Percentiles rank a stretch among this genome's conserved stretches.
Conservation (phyloP, 164 flowering plant genomes). For the Santalum album region DNA sequence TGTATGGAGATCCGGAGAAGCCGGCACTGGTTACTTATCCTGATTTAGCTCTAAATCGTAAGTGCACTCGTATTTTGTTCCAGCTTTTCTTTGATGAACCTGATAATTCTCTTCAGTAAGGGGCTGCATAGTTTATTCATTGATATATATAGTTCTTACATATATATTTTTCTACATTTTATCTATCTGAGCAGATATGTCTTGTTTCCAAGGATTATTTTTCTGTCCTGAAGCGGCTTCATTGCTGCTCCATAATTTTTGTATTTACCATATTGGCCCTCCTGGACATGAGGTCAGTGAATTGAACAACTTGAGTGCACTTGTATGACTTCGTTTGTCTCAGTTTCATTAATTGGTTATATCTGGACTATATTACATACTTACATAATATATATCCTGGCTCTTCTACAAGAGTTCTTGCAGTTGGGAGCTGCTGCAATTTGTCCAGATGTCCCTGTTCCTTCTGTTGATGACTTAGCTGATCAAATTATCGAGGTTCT, state of each 20-base stretch:
- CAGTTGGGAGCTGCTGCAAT: conserved; percentile 73
- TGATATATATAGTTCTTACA: neutral
- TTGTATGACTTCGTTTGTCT: neutral
- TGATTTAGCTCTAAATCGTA: conserved; percentile 86
- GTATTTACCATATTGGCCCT: conserved; percentile 80
- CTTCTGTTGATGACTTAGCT: conserved; percentile 54
- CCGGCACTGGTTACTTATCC: conserved; percentile 91
- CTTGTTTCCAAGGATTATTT: conserved; percentile 85
- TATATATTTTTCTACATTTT: conserved; percentile 1
- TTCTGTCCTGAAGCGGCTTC: conserved; percentile 85
- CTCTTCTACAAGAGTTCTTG: conserved; percentile 48
- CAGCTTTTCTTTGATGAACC: conserved; percentile 1
- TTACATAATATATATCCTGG: conserved; percentile 18
- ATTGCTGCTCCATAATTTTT: conserved; percentile 77
- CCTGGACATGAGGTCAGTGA: conserved; percentile 85
- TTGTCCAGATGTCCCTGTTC: conserved; percentile 34
- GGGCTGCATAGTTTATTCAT: neutral
- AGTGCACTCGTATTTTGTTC: conserved; percentile 14
- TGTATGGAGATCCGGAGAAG: conserved; percentile 80
- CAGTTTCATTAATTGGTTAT: neutral
- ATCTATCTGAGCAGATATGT: conserved; percentile 51
- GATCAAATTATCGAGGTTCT: conserved; percentile 65
- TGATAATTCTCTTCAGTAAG: neutral
- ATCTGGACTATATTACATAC: conserved; percentile 3
- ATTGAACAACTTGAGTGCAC: conserved; percentile 8